Percentiles rank a stretch among this genome's conserved stretches.
Conservation (phyloP, 305 asterid genomes). For the Plantago coronopus region DNA sequence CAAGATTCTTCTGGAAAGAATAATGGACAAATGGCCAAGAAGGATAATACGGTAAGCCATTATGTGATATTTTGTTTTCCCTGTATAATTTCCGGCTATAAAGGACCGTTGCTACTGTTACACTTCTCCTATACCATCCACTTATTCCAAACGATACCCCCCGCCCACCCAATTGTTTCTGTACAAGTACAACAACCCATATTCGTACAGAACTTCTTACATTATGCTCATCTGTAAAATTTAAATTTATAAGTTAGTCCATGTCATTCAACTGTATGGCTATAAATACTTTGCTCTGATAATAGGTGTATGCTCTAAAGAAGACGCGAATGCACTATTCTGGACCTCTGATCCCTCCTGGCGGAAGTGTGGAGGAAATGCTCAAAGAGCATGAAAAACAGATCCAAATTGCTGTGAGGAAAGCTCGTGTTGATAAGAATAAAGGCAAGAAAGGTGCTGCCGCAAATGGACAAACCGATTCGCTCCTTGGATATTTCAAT, state of each 20-base stretch:
- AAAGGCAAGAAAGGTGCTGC: constrained; percentile 37
- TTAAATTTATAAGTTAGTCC: too few species aligned
- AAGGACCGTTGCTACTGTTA: too few species aligned
- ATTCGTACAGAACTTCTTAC: too few species aligned
- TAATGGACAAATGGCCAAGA: constrained; percentile 30
- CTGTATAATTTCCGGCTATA: neutral
- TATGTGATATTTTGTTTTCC: neutral
- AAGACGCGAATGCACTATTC: constrained; percentile 68
- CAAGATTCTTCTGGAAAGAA: constrained; percentile 31
- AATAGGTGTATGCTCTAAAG: constrained; percentile 41
- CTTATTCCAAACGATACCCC: too few species aligned
- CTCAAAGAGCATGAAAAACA: constrained; percentile 75
- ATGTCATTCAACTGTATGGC: too few species aligned
- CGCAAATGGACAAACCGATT: constrained; percentile 50
- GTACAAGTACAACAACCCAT: too few species aligned
- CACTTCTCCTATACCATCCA: too few species aligned
- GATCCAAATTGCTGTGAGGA: constrained; percentile 79
- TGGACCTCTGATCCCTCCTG: constrained; percentile 62
- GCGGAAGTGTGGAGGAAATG: constrained; percentile 71
- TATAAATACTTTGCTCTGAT: too few species aligned
- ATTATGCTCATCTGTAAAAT: too few species aligned
- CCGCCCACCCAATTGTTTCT: too few species aligned
- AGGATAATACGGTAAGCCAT: constrained; percentile 35
- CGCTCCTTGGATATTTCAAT: constrained; percentile 45
- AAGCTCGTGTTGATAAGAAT: constrained; percentile 57